phyloP scores from a whole-genome alignment of 2,329 filamentous ascomycete genomes.

The Aspergillus fructus region DNA sequence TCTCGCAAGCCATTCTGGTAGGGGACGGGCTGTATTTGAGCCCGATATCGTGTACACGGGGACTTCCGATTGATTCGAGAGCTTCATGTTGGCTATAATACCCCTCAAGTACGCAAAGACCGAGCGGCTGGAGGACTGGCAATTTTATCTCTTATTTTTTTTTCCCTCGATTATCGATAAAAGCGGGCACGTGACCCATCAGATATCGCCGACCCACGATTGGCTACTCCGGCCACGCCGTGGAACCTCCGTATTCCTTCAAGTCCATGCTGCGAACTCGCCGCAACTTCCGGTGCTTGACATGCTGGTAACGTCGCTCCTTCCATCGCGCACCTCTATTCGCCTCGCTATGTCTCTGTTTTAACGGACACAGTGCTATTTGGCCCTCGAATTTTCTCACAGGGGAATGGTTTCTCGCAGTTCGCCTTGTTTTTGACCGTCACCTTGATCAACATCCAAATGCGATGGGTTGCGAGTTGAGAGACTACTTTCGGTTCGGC shows the following conservation, averaged over 20 bases:
- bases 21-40: conserved; percentile 77
- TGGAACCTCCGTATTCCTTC: conserved; percentile 27
- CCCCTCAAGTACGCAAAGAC: conserved; percentile 7
- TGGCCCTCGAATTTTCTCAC: background rate
- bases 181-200: conserved; percentile 29
- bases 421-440: conserved; percentile 20
- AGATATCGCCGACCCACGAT: conserved; percentile 24
- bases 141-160: conserved; percentile 7
- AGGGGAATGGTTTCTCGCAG: conserved; percentile 19
- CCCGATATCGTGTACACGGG: conserved; percentile 95
- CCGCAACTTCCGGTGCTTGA: conserved; percentile 10
- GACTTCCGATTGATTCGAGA: conserved; percentile 69
- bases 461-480: conserved; percentile 20
- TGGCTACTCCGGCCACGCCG: conserved; percentile 30
- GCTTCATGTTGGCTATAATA: conserved; percentile 41
- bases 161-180: conserved; percentile 24
- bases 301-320: conserved; percentile 10
- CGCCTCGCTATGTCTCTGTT: background rate
- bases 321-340: background rate
- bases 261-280: conserved; percentile 2
- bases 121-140: background rate
- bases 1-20: conserved; percentile 93
- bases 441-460: conserved; percentile 19
- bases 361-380: background rate
- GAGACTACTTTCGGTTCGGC: conserved; percentile 10